A percentile compares a stretch with the other conserved stretches of the same genome.
These are phyloP conservation scores for Xylaria nigripes DNA, from an alignment of 495 filamentous ascomycete genomes.

Conservation along the genomic window DNA sequence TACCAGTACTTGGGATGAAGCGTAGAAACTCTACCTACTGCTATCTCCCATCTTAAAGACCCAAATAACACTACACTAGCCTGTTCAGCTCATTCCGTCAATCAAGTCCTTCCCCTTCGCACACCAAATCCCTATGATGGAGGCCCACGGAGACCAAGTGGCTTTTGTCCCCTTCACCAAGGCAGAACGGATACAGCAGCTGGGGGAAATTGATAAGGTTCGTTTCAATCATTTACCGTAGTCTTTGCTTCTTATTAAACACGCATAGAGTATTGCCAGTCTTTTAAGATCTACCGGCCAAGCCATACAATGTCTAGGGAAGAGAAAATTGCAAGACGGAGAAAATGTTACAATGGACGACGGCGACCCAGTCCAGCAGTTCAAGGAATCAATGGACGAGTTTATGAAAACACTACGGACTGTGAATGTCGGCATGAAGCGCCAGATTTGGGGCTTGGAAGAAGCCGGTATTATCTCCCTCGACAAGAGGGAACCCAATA, in stretches of 20 bases:
- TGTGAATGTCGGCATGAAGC: conserved; percentile 59
- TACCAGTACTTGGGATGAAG: too few species aligned
- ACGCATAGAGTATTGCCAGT: conserved; percentile 35
- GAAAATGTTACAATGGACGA: conserved; percentile 19
- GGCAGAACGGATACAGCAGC: conserved; percentile 66
- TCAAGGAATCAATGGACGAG: conserved; percentile 52
- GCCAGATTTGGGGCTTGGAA: conserved; percentile 74
- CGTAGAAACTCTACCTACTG: too few species aligned
- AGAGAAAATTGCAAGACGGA: conserved; percentile 28
- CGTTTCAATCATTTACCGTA: neutral
- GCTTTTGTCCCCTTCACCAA: conserved; percentile 44
- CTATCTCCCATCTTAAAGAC: too few species aligned
- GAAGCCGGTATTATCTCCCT: conserved; percentile 65
- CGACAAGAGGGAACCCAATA: conserved; percentile 16
- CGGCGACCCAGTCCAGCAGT: conserved; percentile 37
- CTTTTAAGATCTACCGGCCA: conserved; percentile 60
- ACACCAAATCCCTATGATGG: conserved; percentile 9
- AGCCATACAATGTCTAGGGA: conserved; percentile 62
- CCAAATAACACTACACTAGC: too few species aligned
- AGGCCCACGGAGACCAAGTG: conserved; percentile 11
- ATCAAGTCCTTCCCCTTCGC: neutral
- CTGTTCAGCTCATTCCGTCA: neutral
- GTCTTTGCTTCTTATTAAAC: conserved; percentile 9
- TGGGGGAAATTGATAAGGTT: conserved; percentile 69
- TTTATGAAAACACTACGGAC: conserved; percentile 64